These are phyloP conservation scores for Bruguiera sexangula DNA, from an alignment of 345 rosid genomes.

Conservation along the genomic window DNA sequence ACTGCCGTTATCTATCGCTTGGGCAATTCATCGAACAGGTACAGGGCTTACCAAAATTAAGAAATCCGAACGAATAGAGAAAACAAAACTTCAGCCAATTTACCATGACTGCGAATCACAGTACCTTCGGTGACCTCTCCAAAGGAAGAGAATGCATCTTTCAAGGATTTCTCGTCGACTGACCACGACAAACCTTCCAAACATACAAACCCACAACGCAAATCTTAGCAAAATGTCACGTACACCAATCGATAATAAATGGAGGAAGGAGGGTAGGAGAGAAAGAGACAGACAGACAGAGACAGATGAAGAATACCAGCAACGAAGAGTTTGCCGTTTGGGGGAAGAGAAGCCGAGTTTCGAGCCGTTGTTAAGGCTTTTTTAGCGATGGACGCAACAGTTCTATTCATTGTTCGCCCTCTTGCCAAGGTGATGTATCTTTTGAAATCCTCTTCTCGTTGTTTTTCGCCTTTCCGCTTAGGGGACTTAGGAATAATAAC, in stretches of 20 bases:
- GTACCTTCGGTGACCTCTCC: constrained; percentile 68
- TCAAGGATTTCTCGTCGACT: constrained; percentile 70
- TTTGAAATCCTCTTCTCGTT: background rate
- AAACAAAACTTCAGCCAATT: too few relatives aligned
- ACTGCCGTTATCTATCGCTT: constrained; percentile 7
- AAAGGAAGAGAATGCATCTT: constrained; percentile 72
- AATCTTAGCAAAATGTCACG: background rate
- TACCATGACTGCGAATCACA: background rate
- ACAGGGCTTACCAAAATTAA: constrained; percentile 3
- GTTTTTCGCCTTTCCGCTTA: too few relatives aligned
- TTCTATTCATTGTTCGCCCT: constrained; percentile 19
- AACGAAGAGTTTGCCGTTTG: constrained; percentile 57
- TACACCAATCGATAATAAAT: background rate
- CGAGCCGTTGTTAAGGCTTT: constrained; percentile 15
- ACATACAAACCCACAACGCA: background rate
- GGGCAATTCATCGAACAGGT: constrained; percentile 57
- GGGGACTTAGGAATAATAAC: background rate
- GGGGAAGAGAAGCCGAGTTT: constrained; percentile 22
- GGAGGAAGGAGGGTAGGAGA: background rate
- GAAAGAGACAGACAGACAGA: background rate
- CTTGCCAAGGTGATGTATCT: background rate
- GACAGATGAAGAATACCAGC: constrained; percentile 42
- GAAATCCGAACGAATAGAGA: background rate
- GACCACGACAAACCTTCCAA: constrained; percentile 71
- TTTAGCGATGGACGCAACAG: constrained; percentile 18